Conservation (phyloP, 2,329 filamentous ascomycete genomes). For the Aspergillus nomiae region DNA sequence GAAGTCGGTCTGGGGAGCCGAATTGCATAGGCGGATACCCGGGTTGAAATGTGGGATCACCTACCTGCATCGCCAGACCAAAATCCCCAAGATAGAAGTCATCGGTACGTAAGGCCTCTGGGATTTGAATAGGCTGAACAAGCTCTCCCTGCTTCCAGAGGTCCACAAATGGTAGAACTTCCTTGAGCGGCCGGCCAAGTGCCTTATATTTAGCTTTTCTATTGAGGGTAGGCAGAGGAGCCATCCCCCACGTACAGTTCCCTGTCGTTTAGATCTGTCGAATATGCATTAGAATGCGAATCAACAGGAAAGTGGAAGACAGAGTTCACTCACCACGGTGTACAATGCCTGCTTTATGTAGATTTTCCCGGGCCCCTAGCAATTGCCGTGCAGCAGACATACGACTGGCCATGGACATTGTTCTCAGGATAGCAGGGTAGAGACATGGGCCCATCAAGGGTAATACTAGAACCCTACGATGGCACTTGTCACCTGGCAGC, state of each 20-base stretch:
- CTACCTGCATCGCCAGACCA: constrained; percentile 27
- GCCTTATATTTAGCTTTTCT: constrained; percentile 28
- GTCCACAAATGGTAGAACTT: constrained; percentile 25
- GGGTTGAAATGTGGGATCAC: constrained; percentile 7
- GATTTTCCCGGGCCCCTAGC: constrained; percentile 24
- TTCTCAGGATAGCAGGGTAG: constrained; percentile 6
- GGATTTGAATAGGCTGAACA: constrained; percentile 22
- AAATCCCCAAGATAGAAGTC: constrained; percentile 35
- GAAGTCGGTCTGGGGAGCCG: no score
- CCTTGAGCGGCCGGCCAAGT: constrained; percentile 28
- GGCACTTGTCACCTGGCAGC: constrained; percentile 13
- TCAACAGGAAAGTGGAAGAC: constrained; percentile 7
- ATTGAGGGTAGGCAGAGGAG: constrained; percentile 17
- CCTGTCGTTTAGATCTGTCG: constrained; percentile 27
- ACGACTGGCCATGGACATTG: constrained; percentile 21
- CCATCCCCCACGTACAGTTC: constrained; percentile 33
- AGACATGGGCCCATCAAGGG: constrained; percentile 24
- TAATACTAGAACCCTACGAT: constrained; percentile 26
- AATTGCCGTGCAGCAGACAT: constrained; percentile 33
- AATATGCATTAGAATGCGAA: background rate
- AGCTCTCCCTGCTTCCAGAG: constrained; percentile 31
- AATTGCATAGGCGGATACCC: background rate
- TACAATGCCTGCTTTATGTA: constrained; percentile 31
- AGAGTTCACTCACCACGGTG: constrained; percentile 25
- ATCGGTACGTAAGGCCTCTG: constrained; percentile 24